Evolutionary conservation across 768 basidiomycete species (phyloP).

Genomic region (Tremella mesenterica): DNA sequence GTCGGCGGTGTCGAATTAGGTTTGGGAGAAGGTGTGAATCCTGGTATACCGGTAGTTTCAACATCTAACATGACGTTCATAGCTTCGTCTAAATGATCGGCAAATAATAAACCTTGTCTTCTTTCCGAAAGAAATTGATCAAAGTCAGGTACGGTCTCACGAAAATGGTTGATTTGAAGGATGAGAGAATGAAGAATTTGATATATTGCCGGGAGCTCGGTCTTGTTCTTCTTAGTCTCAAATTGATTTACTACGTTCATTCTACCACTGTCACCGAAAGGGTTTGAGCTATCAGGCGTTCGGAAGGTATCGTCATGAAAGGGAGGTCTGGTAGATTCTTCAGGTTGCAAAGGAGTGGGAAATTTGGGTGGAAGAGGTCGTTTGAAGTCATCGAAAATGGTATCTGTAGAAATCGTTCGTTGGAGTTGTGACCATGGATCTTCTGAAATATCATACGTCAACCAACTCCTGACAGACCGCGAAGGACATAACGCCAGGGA

Average conservation of each 20-base stretch:
- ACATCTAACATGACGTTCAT: slow-evolving; percentile 64
- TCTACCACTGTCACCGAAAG: too few relatives aligned
- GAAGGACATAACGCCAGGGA: slow-evolving; percentile 75
- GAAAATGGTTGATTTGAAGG: slow-evolving; percentile 70
- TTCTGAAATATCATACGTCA: slow-evolving; percentile 52
- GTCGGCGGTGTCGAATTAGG: not conserved
- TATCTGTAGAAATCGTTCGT: not conserved
- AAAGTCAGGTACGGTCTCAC: slow-evolving; percentile 64
- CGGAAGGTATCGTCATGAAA: too few relatives aligned
- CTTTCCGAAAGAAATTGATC: slow-evolving; percentile 77
- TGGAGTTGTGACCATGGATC: not conserved
- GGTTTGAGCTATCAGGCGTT: too few relatives aligned
- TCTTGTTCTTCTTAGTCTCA: too few relatives aligned
- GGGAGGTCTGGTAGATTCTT: too few relatives aligned
- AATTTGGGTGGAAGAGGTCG: too few relatives aligned
- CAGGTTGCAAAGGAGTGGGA: too few relatives aligned
- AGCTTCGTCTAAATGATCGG: slow-evolving; percentile 85
- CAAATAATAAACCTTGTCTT: slow-evolving; percentile 78
- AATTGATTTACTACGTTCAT: too few relatives aligned
- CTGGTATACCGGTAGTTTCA: slow-evolving; percentile 44
- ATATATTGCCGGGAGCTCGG: slow-evolving; percentile 58
- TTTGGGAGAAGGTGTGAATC: slow-evolving; percentile 8
- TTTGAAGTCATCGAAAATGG: too few relatives aligned
- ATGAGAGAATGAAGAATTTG: slow-evolving; percentile 72
- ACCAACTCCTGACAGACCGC: slow-evolving; percentile 78